Base-by-base conservation (phyloP, 2,329 filamentous ascomycete genomes). In the Cladosporium sp. region DNA sequence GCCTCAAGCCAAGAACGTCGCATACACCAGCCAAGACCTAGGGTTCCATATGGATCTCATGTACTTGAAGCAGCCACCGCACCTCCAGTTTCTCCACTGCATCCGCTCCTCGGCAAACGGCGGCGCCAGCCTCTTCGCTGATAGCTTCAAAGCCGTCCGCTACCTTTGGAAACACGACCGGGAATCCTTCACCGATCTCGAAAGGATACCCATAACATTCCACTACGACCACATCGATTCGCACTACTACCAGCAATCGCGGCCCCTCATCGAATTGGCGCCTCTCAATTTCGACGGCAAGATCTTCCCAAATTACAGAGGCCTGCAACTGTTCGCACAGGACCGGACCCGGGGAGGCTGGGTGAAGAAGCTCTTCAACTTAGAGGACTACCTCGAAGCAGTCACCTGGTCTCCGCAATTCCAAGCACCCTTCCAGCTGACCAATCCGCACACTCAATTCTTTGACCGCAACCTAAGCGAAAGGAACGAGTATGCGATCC, bases 11-110 rank as follows among this genome's bases (percentile, higher is more conserved):
- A 90, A 92, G 66, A 97, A 97, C 66, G 87, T 96, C 3, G 92
- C 93, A 18, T 77, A 97, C 72, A 96, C 92, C 1, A 85, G 80
- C 63, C 79, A 85, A 45, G 85, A 84, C 63, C 82, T 97, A 1
- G 88, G 87, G 13, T 83, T 96, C 44, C 93, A 98, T 72, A 93
- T 95, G 81, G 93, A 97, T 67, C 78, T 97, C 38, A 77, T 96
- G 56, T 97, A 97, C 72, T 85, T 93, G 70, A 73, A 79, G 11
- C 81, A 88, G 46, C 83, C 88, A 2, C 92, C 92, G 0, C 83
- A 85, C 32, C 81, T 93, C 48, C 92, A 98, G 70, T 75, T 97
- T 19, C 81, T 97, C 3, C 93, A 97, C 71, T 96, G 90, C 64
- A 77, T 97, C 40, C 80, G 86, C 57, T 95, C 95, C 63, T 85